Conservation (phyloP, 2,329 filamentous ascomycete species). For the Pseudogymnoascus sp. region DNA sequence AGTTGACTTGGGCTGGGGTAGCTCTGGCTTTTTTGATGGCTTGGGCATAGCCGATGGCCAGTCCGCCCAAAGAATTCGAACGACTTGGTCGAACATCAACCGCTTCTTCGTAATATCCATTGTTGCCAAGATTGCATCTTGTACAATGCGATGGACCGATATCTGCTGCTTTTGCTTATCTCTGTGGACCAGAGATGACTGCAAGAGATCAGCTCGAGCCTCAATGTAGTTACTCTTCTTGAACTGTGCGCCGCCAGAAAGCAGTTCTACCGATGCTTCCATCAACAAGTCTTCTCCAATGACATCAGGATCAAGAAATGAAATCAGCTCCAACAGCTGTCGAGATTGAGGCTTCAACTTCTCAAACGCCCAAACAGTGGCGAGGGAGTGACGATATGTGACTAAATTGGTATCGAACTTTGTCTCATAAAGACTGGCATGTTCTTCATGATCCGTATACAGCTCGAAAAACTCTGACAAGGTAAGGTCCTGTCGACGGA, state of each 20-base stretch:
- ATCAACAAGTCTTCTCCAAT: constrained; percentile 20
- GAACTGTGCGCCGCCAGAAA: constrained; percentile 14
- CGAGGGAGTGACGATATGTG: constrained; percentile 16
- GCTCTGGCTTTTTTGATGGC: not conserved
- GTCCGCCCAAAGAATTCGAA: constrained; percentile 17
- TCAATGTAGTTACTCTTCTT: constrained; percentile 18
- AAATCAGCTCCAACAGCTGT: constrained; percentile 17
- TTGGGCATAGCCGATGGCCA: not conserved
- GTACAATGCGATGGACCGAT: constrained; percentile 24
- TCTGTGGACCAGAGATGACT: constrained; percentile 23
- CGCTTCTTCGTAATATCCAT: constrained; percentile 19
- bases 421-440: constrained; percentile 1
- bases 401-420: constrained; percentile 1
- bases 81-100: constrained; percentile 14
- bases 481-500: constrained; percentile 16
- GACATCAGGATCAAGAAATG: constrained; percentile 23
- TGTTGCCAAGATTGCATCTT: constrained; percentile 23
- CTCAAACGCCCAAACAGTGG: constrained; percentile 20
- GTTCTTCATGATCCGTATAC: constrained; percentile 16
- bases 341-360: constrained; percentile 13
- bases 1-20: constrained; percentile 16
- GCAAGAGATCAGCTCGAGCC: constrained; percentile 22
- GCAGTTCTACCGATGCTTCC: constrained; percentile 1
- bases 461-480: constrained; percentile 12
- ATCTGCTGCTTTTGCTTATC: constrained; percentile 20